A percentile compares a stretch with the other conserved stretches of the same genome.
These are phyloP conservation scores for Saprolegnia diclina DNA, from an alignment of 352 stramenopile genomes.

Conservation along the genomic window DNA sequence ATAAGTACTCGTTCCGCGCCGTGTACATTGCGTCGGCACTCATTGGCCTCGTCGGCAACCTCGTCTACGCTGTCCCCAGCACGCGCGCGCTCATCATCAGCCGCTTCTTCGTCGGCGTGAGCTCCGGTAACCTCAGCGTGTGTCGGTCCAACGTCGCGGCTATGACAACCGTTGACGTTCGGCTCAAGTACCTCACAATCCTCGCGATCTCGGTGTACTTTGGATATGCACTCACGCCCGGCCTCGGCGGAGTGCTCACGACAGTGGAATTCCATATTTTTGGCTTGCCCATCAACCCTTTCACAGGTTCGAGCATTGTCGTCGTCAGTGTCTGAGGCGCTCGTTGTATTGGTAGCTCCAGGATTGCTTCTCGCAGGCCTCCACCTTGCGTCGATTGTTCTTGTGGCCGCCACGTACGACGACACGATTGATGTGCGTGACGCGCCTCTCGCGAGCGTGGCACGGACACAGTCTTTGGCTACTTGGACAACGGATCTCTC, in stretches of 20 bases:
- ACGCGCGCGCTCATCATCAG: slow-evolving; percentile 50
- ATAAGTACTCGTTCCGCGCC: slow-evolving; percentile 69
- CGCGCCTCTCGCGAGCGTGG: slow-evolving; percentile 37
- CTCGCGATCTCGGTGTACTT: slow-evolving; percentile 70
- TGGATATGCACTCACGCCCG: slow-evolving; percentile 64
- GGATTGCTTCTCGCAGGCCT: slow-evolving; percentile 55
- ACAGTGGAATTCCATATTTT: slow-evolving; percentile 49
- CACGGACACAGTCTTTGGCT: not conserved
- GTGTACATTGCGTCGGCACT: slow-evolving; percentile 69
- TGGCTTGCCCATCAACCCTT: slow-evolving; percentile 71
- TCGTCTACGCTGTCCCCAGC: slow-evolving; percentile 66
- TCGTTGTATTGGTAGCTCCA: slow-evolving; percentile 33
- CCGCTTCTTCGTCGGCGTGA: slow-evolving; percentile 72
- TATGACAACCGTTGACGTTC: slow-evolving; percentile 61
- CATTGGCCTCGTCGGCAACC: slow-evolving; percentile 64
- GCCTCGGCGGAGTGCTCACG: slow-evolving; percentile 55
- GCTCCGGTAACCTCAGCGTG: slow-evolving; percentile 67
- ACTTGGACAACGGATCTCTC: slow-evolving; percentile 28
- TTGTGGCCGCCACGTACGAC: slow-evolving; percentile 57
- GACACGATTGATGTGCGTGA: slow-evolving; percentile 48
- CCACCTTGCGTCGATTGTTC: slow-evolving; percentile 59
- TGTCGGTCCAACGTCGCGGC: slow-evolving; percentile 65
- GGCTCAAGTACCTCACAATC: slow-evolving; percentile 67
- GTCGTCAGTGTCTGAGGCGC: not conserved
- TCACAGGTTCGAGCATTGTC: slow-evolving; percentile 34